Percentiles rank a stretch among this genome's conserved stretches.
These are phyloP conservation scores for Hura crepitans DNA, from an alignment of 441 rosid species.

Conservation along the genomic window DNA sequence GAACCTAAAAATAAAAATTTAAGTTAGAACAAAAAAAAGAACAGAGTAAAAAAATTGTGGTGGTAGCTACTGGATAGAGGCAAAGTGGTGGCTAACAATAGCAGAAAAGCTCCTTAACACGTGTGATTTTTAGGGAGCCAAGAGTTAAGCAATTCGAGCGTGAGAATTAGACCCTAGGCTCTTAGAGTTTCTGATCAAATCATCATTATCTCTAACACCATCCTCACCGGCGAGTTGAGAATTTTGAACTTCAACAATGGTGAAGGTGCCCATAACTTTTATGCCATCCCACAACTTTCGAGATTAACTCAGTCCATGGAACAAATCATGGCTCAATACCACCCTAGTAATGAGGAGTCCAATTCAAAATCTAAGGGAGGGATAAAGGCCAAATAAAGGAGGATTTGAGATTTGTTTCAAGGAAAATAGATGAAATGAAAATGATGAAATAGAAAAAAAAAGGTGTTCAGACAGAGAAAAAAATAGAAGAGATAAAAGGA, in stretches of 20 bases:
- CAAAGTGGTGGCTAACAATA: slow-evolving; percentile 72
- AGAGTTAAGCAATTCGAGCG: slow-evolving; percentile 75
- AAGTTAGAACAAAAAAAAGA: neutral
- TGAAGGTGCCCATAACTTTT: slow-evolving; percentile 50
- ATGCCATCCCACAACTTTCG: slow-evolving; percentile 68
- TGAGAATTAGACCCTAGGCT: slow-evolving; percentile 66
- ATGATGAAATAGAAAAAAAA: too few relatives aligned
- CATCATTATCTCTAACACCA: slow-evolving; percentile 71
- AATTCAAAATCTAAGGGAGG: too few relatives aligned
- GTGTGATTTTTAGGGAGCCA: slow-evolving; percentile 73
- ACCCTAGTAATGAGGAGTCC: too few relatives aligned
- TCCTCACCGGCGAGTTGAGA: slow-evolving; percentile 52
- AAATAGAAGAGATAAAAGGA: too few relatives aligned
- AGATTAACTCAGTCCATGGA: slow-evolving; percentile 56
- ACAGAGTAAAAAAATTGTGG: slow-evolving; percentile 11
- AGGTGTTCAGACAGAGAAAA: too few relatives aligned
- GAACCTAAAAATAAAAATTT: too few relatives aligned
- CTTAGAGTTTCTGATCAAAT: slow-evolving; percentile 53
- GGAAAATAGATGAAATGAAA: too few relatives aligned
- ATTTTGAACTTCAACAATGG: slow-evolving; percentile 31
- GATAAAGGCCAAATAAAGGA: too few relatives aligned
- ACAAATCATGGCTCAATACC: slow-evolving; percentile 68
- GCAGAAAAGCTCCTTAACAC: slow-evolving; percentile 78
- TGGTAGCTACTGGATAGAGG: slow-evolving; percentile 52
- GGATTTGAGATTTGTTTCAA: too few relatives aligned